These are phyloP conservation scores for Acanthamoeba triangularis DNA, from an alignment of 208 protist species.

Conservation along the genomic window DNA sequence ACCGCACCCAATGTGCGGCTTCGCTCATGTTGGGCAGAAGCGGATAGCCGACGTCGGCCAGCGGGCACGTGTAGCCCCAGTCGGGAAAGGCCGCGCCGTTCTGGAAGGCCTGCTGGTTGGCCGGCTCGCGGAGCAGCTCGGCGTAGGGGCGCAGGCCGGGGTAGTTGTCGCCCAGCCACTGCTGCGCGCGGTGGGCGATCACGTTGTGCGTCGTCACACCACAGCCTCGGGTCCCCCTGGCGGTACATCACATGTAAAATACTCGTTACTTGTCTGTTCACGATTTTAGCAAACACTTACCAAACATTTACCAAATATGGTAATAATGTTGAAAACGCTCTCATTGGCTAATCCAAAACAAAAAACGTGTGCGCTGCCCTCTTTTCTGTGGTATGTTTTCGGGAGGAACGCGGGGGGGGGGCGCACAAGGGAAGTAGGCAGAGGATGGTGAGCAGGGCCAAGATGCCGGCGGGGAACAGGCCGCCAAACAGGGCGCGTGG, in stretches of 20 bases:
- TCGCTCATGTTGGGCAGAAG: conserved; percentile 70
- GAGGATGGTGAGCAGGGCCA: background rate
- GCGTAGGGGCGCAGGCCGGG: background rate
- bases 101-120: conserved; percentile 62
- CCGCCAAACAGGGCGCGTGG: no score
- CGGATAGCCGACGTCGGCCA: background rate
- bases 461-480: no score
- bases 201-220: conserved; percentile 71
- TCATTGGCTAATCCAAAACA: no score
- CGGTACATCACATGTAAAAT: no score
- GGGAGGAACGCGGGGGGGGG: background rate
- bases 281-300: no score
- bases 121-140: background rate
- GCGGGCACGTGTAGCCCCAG: conserved; percentile 71
- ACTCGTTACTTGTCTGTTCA: no score
- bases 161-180: conserved; percentile 25
- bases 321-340: no score
- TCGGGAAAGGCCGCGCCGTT: conserved; percentile 72
- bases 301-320: no score
- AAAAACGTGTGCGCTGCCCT: no score
- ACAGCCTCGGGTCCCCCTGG: background rate
- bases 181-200: conserved; percentile 21
- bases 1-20: conserved; percentile 59
- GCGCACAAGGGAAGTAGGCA: background rate
- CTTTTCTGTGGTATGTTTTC: no score